Evolutionary conservation across 2,329 filamentous ascomycete species (phyloP), one percentile per base, ranked within the genome.

Genomic region (Aureobasidium vineae): DNA sequence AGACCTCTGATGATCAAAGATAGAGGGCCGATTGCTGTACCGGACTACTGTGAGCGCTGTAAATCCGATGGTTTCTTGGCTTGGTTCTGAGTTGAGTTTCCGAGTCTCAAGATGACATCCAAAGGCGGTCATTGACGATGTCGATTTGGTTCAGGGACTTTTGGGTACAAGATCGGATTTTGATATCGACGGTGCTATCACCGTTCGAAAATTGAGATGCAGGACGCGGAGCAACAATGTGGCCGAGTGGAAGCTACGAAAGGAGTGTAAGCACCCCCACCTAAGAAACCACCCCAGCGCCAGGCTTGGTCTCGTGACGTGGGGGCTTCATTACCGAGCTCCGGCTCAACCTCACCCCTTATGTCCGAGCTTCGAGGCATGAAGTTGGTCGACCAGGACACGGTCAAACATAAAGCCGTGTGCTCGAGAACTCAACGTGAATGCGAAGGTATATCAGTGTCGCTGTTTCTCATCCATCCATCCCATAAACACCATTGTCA

Each of bases 11-110:
- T 28, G 19, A 16, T 63, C n/a, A 63, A 63, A 23, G 60, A 53
- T 5, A 31, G 60, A 38, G 47, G 60, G 23, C 60, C 60, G 6
- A 53, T 63, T 5, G 60, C 49, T n/a, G 19, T 63, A 26, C 33
- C 23, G 26, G 60, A 63, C 3, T 63, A 53, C 43, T 63, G 60
- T 21, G 49, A 63, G 16, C 19, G 19, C 21, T 63, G 60, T 33
- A 63, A 53, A 40, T 41, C 45, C 15, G 60, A 63, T 43, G 60
- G 60, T 19, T 63, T 63, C n/a, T 38, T 63, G 36, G 38, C 60
- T 26, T 63, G 60, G 60, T 63, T 63, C 49, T 53, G 23, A 41
- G 7, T 2, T 0, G 5, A 2, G 10, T 10, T 8, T 28, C 4
- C 8, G n/a, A n/a, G n/a, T n/a, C n/a, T n/a, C n/a, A n/a, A n/a